Percentiles rank a stretch among this genome's conserved stretches.
phyloP scores from a whole-genome alignment of 2,329 filamentous ascomycete genomes.

The Emergomyces orientalis region DNA sequence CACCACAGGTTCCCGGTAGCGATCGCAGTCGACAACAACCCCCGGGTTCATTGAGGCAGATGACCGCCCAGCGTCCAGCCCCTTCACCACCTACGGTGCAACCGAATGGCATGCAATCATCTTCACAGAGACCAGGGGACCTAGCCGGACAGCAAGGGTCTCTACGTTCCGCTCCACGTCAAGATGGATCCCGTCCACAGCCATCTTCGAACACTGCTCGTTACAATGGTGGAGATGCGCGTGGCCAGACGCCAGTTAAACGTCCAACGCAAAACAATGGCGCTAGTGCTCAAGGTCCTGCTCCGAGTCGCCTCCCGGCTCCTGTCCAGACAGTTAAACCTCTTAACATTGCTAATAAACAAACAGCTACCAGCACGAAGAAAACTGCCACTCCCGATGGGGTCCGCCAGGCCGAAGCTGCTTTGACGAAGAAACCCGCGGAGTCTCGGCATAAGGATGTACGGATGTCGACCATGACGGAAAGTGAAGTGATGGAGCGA shows the following conservation, averaged over 20 bases:
- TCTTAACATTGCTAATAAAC: slow-evolving; percentile 66
- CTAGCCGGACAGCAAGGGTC: slow-evolving; percentile 24
- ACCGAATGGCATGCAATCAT: slow-evolving; percentile 5
- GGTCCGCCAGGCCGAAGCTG: slow-evolving; percentile 82
- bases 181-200: slow-evolving; percentile 28
- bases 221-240: slow-evolving; percentile 27
- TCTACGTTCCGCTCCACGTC: slow-evolving; percentile 28
- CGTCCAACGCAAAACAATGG: slow-evolving; percentile 33
- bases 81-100: slow-evolving; percentile 55
- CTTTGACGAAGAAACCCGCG: slow-evolving; percentile 68
- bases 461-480: slow-evolving; percentile 97
- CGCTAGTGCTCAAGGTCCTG: slow-evolving; percentile 37
- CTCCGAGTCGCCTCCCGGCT: slow-evolving; percentile 51
- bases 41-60: slow-evolving; percentile 44
- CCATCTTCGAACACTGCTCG: slow-evolving; percentile 19
- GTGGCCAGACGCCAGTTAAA: slow-evolving; percentile 34
- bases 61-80: slow-evolving; percentile 67
- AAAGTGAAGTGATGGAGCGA: slow-evolving; percentile 93
- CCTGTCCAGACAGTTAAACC: slow-evolving; percentile 58
- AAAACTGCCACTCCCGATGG: slow-evolving; percentile 50
- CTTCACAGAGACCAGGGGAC: slow-evolving; percentile 21
- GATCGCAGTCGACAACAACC: slow-evolving; percentile 43
- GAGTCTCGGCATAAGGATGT: slow-evolving; percentile 79
- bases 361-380: slow-evolving; percentile 35
- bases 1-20: slow-evolving; percentile 63